phyloP scores from a whole-genome alignment of 2,329 filamentous ascomycete genomes.

The Colletotrichum filicis region DNA sequence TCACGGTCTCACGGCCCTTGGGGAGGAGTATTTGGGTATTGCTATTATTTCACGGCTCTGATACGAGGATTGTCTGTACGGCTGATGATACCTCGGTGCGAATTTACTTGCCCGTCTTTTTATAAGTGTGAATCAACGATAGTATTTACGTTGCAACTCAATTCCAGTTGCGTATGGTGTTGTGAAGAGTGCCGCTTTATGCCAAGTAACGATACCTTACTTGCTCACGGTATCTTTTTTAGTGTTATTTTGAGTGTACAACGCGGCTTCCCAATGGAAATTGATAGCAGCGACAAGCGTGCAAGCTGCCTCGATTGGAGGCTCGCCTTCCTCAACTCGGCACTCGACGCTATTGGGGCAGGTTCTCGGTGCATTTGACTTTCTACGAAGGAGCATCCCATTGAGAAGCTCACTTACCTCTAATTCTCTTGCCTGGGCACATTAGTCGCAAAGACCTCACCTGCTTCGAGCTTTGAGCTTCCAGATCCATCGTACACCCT shows the following conservation, averaged over 20 bases:
- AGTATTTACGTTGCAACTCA: not conserved
- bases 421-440: not conserved
- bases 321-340: not conserved
- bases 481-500: not conserved
- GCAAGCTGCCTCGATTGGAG: not conserved
- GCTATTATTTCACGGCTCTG: conserved; percentile 1
- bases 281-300: too few relatives aligned
- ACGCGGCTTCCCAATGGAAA: not conserved
- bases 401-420: not conserved
- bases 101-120: conserved; percentile 15
- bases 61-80: conserved; percentile 21
- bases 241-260: not conserved
- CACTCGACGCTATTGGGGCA: not conserved
- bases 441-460: not conserved
- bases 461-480: not conserved
- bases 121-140: conserved; percentile 17
- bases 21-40: conserved; percentile 23
- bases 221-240: not conserved
- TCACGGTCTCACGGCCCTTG: conserved; percentile 5
- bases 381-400: not conserved
- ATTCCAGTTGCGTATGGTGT: not conserved
- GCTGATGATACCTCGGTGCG: conserved; percentile 31
- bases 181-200: not conserved
- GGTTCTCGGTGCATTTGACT: not conserved
- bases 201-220: not conserved